Base-by-base conservation (phyloP, 208 protist species). In the Wallacemonas sp. region DNA sequence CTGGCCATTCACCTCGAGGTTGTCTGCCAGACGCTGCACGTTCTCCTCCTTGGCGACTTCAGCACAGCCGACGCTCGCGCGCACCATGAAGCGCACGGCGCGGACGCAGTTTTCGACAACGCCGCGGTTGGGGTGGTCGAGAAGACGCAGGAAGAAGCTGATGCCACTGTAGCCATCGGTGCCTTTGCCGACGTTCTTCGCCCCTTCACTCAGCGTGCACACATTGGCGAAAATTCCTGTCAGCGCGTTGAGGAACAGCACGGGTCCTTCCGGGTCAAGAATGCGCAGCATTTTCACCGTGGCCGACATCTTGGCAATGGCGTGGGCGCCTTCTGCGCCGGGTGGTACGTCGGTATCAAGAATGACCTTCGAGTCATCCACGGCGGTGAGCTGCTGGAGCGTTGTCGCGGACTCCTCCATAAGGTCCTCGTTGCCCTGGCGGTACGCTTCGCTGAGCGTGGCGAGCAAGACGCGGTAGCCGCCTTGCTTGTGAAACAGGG, bases 241-340 rank as follows among this genome's bases (percentile, higher is more conserved):
- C 33, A 91, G 66, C n/a, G 89, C 84, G 41, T 68, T 81, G 24
- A 95, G 78, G 59, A 95, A 90, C 26, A 79, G 48, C 30, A 87
- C 77, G n/a, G 85, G 73, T 66, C 82, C 79, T 30, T 85, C 76
- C 1, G 81, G 73, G 72, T 95, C 86, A 30, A 95, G 77, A 57
- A 95, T 85, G 63, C 85, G 81, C n/a, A 95, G 78, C 86, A 95
- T 95, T 68, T 91, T 92, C 61, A 80, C 81, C 8, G 83, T 90
- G 27, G 89, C 81, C 53, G 89, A 85, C 65, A 88, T 77, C 63
- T 63, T 77, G 13, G 89, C 86, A 39, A 95, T 68, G 12, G 74
- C 70, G 42, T 88, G 78, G 17, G 84, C 77, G 5, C 89, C 85
- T 58, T 91, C 84, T 37, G 82, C 48, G 26, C 89, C 89, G 12